A percentile compares a stretch with the other conserved stretches of the same genome.
Conservation (phyloP, 345 rosid genomes). For the Gynandropsis gynandra region DNA sequence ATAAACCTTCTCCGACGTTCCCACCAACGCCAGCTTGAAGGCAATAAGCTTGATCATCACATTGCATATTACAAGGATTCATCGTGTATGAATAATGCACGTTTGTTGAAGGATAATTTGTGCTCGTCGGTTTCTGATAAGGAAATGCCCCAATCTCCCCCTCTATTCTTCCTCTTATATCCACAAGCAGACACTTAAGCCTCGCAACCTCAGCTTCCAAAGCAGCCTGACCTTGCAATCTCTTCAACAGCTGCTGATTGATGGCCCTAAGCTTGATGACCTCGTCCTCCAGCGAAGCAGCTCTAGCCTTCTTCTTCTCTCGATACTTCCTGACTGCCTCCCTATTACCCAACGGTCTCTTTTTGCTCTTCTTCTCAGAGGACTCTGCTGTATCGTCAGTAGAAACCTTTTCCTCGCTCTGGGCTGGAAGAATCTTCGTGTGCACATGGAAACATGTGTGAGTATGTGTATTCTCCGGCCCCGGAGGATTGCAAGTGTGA, state of each 20-base stretch:
- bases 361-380: slow-evolving; percentile 46
- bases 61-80: slow-evolving; percentile 77
- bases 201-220: slow-evolving; percentile 85
- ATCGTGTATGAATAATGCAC: slow-evolving; percentile 45
- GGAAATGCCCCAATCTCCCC: slow-evolving; percentile 97
- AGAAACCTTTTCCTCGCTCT: slow-evolving; percentile 52
- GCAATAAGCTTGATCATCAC: slow-evolving; percentile 66
- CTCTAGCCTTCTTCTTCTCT: slow-evolving; percentile 93
- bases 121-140: slow-evolving; percentile 58
- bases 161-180: slow-evolving; percentile 89
- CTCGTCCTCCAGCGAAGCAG: slow-evolving; percentile 94
- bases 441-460: slow-evolving; percentile 94
- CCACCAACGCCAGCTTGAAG: slow-evolving; percentile 48
- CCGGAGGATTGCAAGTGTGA: slow-evolving; percentile 89
- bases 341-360: slow-evolving; percentile 68
- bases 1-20: slow-evolving; percentile 39
- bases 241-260: slow-evolving; percentile 81
- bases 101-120: slow-evolving; percentile 34
- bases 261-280: slow-evolving; percentile 53
- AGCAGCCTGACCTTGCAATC: slow-evolving; percentile 81
- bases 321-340: slow-evolving; percentile 96
- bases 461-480: slow-evolving; percentile 79
- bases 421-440: slow-evolving; percentile 60
- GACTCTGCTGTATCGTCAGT: slow-evolving; percentile 84
- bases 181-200: slow-evolving; percentile 96